Percentiles rank a stretch among this genome's conserved stretches.
Evolutionary conservation across 2,329 filamentous ascomycete species (phyloP).

Genomic region (Aspergillus felis): DNA sequence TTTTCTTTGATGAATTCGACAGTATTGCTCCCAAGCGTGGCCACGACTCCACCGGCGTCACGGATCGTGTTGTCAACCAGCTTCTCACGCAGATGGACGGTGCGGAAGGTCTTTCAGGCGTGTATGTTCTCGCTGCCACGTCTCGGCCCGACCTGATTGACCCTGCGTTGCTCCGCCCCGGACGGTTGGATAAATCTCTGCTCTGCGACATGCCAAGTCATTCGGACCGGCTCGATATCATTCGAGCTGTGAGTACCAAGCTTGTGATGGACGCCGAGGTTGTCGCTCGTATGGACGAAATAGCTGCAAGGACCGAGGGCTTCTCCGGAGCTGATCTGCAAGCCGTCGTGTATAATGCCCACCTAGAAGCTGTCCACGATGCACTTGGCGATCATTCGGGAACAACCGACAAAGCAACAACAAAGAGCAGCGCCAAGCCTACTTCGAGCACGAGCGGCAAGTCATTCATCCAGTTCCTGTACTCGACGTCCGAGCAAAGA

Average conservation of each 20-base stretch:
- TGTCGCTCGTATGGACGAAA: constrained; percentile 60
- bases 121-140: constrained; percentile 94
- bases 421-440: constrained; percentile 25
- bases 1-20: constrained; percentile 99
- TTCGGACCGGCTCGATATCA: constrained; percentile 82
- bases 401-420: constrained; percentile 37
- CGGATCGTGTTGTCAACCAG: constrained; percentile 96
- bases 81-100: constrained; percentile 98
- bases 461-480: constrained; percentile 76
- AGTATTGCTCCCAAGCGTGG: constrained; percentile 95
- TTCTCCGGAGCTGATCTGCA: constrained; percentile 94
- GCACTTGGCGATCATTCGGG: constrained; percentile 60
- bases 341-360: constrained; percentile 91
- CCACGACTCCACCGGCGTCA: constrained; percentile 97
- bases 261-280: constrained; percentile 69
- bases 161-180: constrained; percentile 84
- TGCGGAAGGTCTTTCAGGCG: constrained; percentile 87
- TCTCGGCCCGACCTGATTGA: constrained; percentile 93
- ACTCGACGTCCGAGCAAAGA: constrained; percentile 56
- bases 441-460: constrained; percentile 35
- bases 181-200: constrained; percentile 87
- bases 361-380: constrained; percentile 95
- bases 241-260: constrained; percentile 77
- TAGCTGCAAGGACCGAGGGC: constrained; percentile 77
- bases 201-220: constrained; percentile 82